A percentile compares a stretch with the other conserved stretches of the same genome.
Conservation (phyloP, 2,329 filamentous ascomycete genomes). For the Botryotinia narcissicola region DNA sequence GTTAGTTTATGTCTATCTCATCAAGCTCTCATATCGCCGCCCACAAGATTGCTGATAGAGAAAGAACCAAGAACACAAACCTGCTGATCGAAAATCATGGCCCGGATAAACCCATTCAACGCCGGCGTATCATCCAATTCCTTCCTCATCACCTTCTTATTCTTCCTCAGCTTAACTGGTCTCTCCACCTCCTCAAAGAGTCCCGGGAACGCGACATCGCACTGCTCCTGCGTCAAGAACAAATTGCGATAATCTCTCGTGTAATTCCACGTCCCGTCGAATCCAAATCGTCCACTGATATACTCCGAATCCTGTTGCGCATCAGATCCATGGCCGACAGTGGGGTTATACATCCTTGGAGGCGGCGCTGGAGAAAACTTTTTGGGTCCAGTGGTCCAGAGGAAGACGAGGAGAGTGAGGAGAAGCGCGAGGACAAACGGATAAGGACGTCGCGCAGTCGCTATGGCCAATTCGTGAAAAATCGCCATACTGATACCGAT, state of each 20-base stretch:
- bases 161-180: conserved; percentile 13
- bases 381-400: background rate
- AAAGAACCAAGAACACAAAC: conserved; percentile 24
- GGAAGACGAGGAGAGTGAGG: background rate
- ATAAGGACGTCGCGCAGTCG: background rate
- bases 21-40: no score
- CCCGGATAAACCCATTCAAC: conserved; percentile 18
- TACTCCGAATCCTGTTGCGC: background rate
- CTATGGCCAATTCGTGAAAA: background rate
- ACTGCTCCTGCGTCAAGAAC: conserved; percentile 21
- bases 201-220: conserved; percentile 19
- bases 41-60: background rate
- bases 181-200: conserved; percentile 26
- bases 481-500: background rate
- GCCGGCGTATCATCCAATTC: conserved; percentile 14
- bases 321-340: background rate
- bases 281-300: background rate
- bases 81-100: conserved; percentile 19
- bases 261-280: conserved; percentile 14
- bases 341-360: background rate
- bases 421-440: background rate
- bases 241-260: conserved; percentile 17
- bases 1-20: background rate
- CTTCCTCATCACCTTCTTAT: conserved; percentile 8
- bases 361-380: background rate